Base-by-base conservation (phyloP, 768 basidiomycete species). In the Hortiboletus campestris region DNA sequence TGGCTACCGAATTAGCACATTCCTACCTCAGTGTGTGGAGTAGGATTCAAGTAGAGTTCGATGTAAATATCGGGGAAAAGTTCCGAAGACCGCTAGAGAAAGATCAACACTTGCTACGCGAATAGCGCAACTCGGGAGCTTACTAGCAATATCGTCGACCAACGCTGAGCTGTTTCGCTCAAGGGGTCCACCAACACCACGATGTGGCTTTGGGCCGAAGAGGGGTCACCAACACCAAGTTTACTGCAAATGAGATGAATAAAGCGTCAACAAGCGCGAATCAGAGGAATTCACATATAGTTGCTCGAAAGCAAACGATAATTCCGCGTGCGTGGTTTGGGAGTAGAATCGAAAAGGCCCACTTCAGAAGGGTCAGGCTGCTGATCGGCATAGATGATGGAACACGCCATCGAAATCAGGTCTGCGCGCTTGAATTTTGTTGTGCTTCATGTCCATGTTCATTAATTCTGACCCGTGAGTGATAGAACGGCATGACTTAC, bases 111-210 rank as follows among this genome's bases (percentile, higher is more conserved):
- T 40, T 11, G 22, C 7, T 17, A 25, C 35, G 16, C 3, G 2
- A 46, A 14, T 19, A 39, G 16, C 6, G 6, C 5, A 13, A 20
- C 14, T n/a, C 12, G 20, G 36, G 20, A 55, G 47, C 77, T 56
- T 56, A 94, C 93, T 72, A 86, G 77, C 25, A 96, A 69, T 39
- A 98, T 65, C 53, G 86, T 82, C 2, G 91, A 83, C 88, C 93
- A 97, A 60, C 85, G 86, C 67, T 98, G 94, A 3, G 89, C 91
- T 6, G 78, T 73, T 66, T 92, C 89, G 46, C 88, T 92, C 29
- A 97, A 67, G 0, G 96, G 95, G 67, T 98, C 92, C 9, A 98
- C 56, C 7, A 98, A 69, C 11, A 89, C 80, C 3, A 81, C 84
- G 39, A 97, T 72, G 49, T 86, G 85, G 62, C 84, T 83, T 38